These are phyloP conservation scores for Russula lepida DNA, from an alignment of 768 basidiomycete genomes.

Conservation along the genomic window DNA sequence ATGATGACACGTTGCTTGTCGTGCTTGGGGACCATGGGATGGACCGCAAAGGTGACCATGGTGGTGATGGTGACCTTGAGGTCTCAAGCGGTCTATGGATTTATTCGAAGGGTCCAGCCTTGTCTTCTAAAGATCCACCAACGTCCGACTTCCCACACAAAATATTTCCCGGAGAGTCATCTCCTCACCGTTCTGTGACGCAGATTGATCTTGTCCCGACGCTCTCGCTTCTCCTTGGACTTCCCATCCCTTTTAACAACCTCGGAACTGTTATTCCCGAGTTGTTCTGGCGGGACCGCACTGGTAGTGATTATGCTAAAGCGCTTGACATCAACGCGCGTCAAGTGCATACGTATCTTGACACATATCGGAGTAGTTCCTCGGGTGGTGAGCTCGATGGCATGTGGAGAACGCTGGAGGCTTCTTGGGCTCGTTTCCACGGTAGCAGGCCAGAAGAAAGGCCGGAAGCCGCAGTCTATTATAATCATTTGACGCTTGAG, in stretches of 20 bases:
- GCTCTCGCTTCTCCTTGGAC: slow-evolving; percentile 78
- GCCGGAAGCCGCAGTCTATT: slow-evolving; percentile 32
- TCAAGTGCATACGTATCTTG: slow-evolving; percentile 72
- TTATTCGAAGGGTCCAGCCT: slow-evolving; percentile 66
- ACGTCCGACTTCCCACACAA: slow-evolving; percentile 45
- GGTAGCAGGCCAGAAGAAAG: not conserved
- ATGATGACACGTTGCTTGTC: slow-evolving; percentile 85
- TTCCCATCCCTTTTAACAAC: slow-evolving; percentile 94
- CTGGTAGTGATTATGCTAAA: slow-evolving; percentile 35
- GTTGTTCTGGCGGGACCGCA: slow-evolving; percentile 56
- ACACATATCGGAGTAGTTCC: slow-evolving; percentile 61
- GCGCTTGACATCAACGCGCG: slow-evolving; percentile 64
- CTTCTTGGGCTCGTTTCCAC: slow-evolving; percentile 8
- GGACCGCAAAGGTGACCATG: slow-evolving; percentile 92
- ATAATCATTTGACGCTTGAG: slow-evolving; percentile 52
- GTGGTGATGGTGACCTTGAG: slow-evolving; percentile 81
- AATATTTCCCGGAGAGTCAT: slow-evolving; percentile 50
- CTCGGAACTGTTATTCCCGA: slow-evolving; percentile 90
- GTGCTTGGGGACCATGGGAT: slow-evolving; percentile 96
- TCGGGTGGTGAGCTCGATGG: slow-evolving; percentile 68
- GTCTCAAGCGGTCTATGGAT: slow-evolving; percentile 86
- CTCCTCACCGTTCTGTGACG: slow-evolving; percentile 58
- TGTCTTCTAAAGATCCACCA: slow-evolving; percentile 31
- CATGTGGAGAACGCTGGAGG: slow-evolving; percentile 47
- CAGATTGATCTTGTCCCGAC: slow-evolving; percentile 94